Evolutionary conservation across 768 basidiomycete genomes (phyloP), one percentile per base, ranked within the genome.

Genomic region (Kwoniella bestiolae): DNA sequence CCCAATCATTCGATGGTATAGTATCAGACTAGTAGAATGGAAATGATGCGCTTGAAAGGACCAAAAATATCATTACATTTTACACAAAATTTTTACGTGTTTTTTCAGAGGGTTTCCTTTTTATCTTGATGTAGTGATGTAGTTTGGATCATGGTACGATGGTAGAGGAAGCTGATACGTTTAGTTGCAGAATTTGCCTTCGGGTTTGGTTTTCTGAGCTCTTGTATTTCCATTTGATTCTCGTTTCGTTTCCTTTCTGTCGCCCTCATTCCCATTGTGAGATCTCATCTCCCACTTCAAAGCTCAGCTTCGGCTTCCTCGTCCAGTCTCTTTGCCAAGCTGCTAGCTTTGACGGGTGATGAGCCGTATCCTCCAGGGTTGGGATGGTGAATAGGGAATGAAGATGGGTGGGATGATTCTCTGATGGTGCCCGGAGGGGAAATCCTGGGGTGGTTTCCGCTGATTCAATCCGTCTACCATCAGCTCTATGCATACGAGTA

Each of bases 271-370:
- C 29, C 25, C 21, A 23, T 46, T 25, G n/a, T 7, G 25, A 14
- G 46, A 47, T n/a, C 46, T 21, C n/a, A 47, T 34, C 18, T 6
- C 29, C 11, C 60, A 38, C 9, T 34, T 47, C 14, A 38, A 12
- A 47, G 16, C 12, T 56, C 28, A 25, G 51, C 51, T 41, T 70
- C 69, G 8, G 67, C 49, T 32, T 74, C 73, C 51, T 76, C 74
- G 56, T 78, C 74, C 21, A 74, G 49, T 32, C 74, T 49, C 50
- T 60, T 59, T 38, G 68, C 76, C 31, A 78, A 66, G 35, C 56
- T 72, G 44, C 72, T 74, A 5, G 72, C 67, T 62, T 78, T 78
- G 56, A 78, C 77, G 18, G 77, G 77, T 3, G 70, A 72, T 6
- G 74, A 71, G 5, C 77, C 77, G 49, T 74, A 64, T 11, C 34